Evolutionary conservation across 768 basidiomycete species (phyloP).

Genomic region (Boletus vinaceobasis): DNA sequence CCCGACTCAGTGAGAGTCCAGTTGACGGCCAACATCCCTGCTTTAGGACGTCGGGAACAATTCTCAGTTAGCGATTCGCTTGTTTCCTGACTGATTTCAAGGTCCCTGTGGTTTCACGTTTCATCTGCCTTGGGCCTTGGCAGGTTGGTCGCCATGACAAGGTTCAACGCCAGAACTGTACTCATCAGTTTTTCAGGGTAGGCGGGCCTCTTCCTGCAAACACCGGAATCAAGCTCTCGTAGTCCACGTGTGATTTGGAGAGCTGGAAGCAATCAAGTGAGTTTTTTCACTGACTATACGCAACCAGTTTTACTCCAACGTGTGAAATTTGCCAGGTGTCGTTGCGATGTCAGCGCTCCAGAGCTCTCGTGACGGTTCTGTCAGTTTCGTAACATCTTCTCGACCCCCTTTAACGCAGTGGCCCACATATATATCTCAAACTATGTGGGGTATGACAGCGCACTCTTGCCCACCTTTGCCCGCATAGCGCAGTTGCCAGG

Average conservation of each 20-base stretch:
- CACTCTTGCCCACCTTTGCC: slow-evolving; percentile 2
- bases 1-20: too few relatives aligned
- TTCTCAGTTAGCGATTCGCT: not conserved
- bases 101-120: not conserved
- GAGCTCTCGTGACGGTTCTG: slow-evolving; percentile 1
- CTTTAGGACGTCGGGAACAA: too few relatives aligned
- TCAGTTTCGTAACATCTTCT: slow-evolving; percentile 13
- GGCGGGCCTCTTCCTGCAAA: not conserved
- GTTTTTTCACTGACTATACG: not conserved
- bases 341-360: slow-evolving; percentile 2
- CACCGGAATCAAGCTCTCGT: not conserved
- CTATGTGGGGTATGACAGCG: not conserved
- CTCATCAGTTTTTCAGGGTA: not conserved
- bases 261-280: not conserved
- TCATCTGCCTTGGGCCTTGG: too few relatives aligned
- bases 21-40: too few relatives aligned
- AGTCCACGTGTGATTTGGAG: not conserved
- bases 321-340: not conserved
- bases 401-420: slow-evolving; percentile 3
- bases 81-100: not conserved
- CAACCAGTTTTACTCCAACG: not conserved
- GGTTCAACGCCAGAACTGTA: not conserved
- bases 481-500: not conserved
- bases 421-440: slow-evolving; percentile 16
- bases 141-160: not conserved